Base-by-base conservation (phyloP, 2,329 filamentous ascomycete genomes). In the Calonectria multiphialidica region DNA sequence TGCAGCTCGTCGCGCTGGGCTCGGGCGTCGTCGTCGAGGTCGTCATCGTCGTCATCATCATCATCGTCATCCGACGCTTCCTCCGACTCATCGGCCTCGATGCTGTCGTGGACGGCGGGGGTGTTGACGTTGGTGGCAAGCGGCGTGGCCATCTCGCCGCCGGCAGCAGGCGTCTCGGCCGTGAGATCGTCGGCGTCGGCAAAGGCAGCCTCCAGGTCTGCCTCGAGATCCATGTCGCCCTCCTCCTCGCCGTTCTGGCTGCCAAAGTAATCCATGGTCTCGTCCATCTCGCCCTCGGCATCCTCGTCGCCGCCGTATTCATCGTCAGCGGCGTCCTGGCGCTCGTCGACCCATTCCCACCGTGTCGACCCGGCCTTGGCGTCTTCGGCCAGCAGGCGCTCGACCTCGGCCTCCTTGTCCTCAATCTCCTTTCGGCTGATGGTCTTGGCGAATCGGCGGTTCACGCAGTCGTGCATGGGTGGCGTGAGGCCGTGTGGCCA, bases 401-500 rank as follows among this genome's bases (percentile, higher is more conserved):
- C 91, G 40, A 97, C 94, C 76, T 94, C 91, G 68, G 92, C 91
- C 80, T 98, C 95, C 62, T 96, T 95, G 76, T 95, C 93, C 81
- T 96, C 93, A 74, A 97, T 96, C 75, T 96, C 94, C 72, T 95
- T 93, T 70, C 95, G 92, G 72, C 93, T 95, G 66, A 96, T 90
- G 3, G 95, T 92, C 80, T 96, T 95, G 70, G 95, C 91, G 83
- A 98, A 98, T 37, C 95, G 90, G 33, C 94, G 91, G 81, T 95
- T 95, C 50, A 94, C 89, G 50, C 93, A 95, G 86, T 94, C 95
- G 80, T 95, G 93, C 92, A 98, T 94, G 1, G 95, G 95, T 6
- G 95, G 95, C 2, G 95, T 97, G 23, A 98, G 87, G 37, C 95
- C 95, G 82, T 98, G 95, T 1, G 95, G 93, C 87, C 94, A 98